These are phyloP conservation scores for Cymbidium sinense DNA, from an alignment of 106 monocot genomes.

Conservation along the genomic window DNA sequence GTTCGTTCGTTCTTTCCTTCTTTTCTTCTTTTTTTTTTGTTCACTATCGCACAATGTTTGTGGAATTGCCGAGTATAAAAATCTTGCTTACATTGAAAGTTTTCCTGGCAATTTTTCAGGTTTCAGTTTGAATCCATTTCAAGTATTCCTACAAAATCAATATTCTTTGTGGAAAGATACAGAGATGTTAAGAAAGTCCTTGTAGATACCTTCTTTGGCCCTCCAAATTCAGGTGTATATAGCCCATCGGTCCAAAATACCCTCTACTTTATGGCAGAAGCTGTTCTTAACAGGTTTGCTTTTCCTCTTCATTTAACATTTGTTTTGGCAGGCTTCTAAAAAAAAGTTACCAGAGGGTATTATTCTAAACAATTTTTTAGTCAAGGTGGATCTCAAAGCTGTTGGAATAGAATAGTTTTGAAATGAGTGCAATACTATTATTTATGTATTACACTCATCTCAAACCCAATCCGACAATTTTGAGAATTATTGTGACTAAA, in stretches of 20 bases:
- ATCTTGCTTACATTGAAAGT: neutral
- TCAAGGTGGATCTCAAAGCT: too few species aligned
- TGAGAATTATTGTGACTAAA: too few species aligned
- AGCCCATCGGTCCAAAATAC: constrained; percentile 96
- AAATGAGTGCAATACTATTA: too few species aligned
- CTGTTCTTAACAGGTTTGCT: constrained; percentile 64
- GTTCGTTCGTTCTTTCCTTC: too few species aligned
- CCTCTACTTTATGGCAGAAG: constrained; percentile 75
- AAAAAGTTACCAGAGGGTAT: too few species aligned
- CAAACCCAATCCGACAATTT: too few species aligned
- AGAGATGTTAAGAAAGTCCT: constrained; percentile 55
- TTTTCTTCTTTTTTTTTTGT: too few species aligned
- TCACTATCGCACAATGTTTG: constrained; percentile 5
- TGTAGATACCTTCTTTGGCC: constrained; percentile 69
- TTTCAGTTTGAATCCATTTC: constrained; percentile 50
- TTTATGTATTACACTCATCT: too few species aligned
- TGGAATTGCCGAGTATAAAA: neutral
- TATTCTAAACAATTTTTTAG: too few species aligned
- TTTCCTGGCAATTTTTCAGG: constrained; percentile 28
- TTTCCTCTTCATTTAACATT: neutral
- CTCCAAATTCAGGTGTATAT: constrained; percentile 57
- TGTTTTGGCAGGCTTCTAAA: too few species aligned
- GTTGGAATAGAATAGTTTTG: too few species aligned
- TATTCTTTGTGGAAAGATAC: constrained; percentile 57
- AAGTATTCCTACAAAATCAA: constrained; percentile 39